Evolutionary conservation across 495 filamentous ascomycete species (phyloP).

Genomic region (Penicillium arizonense): DNA sequence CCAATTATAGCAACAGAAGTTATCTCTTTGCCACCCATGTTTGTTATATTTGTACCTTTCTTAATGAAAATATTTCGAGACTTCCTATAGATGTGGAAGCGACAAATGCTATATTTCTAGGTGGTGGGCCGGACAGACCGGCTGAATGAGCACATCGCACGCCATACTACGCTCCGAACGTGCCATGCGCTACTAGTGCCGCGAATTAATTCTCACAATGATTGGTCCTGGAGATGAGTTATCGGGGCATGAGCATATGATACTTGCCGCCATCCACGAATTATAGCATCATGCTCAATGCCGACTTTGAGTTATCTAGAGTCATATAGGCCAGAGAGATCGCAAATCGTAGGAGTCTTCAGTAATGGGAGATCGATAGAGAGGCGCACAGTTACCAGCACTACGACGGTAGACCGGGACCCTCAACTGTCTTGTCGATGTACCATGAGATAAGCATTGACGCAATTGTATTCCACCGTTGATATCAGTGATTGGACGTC

Average conservation of each 20-base stretch:
- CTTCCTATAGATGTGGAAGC: neutral
- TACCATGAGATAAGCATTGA: no score
- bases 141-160: slow-evolving; percentile 10
- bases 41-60: neutral
- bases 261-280: no score
- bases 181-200: slow-evolving; percentile 4
- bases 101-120: neutral
- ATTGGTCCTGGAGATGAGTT: neutral
- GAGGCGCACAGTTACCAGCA: no score
- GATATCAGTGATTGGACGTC: no score
- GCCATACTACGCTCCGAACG: slow-evolving; percentile 7
- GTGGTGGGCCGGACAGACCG: neutral
- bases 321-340: no score
- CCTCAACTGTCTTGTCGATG: no score
- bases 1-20: slow-evolving; percentile 40
- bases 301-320: no score
- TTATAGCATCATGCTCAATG: no score
- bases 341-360: no score
- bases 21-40: slow-evolving; percentile 13
- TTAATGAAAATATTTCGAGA: neutral
- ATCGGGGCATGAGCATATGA: neutral
- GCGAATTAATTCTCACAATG: neutral
- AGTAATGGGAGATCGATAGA: no score
- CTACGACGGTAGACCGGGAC: no score
- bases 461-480: no score